Evolutionary conservation across 805 yeast species (phyloP), one percentile per base, ranked within the genome.

Genomic region (Nakazawaea siamensis): DNA sequence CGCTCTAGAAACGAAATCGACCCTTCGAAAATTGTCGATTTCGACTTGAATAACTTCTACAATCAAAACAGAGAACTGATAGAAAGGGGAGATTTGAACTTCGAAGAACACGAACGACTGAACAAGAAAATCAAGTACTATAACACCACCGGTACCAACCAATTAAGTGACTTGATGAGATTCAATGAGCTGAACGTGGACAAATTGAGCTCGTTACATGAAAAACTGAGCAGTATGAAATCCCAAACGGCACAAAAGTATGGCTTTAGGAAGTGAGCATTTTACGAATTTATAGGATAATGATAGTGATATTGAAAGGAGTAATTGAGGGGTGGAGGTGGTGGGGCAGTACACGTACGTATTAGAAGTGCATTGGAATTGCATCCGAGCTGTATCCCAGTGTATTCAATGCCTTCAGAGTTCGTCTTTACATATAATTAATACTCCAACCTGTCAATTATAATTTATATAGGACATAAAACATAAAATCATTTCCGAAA

Each of bases 41-140:
- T 63, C 39, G 48, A 52, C 35, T 54, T 66, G 44, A 54, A 50
- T 32, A 50, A 57, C 10, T 66, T 64, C 38, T 67, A 67, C 37
- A 34, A 45, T 10, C 39, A 48, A 18, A 64, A 66, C 39, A 50
- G 48, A 18, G 29, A 45, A 12, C 42, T 54, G 25, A 54, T 54
- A 11, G 45, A 42, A 18, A 33, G 45, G 1, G 71, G 69, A 1
- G 51, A 51, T 16, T 47, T 62, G 24, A 54, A 58, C 40, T 40
- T 44, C 18, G 38, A 41, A 1, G 44, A 44, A 10, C 38, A 44
- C 11, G 38, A 43, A 15, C 40, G 32, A 8, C 35, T 43, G 26
- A 39, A 45, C 31, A 41, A 51, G 12, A 41, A 47, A 10, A 39
- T 55, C 10, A 49, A 41, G 23, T 50, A 49, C 25, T 52, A 52